Conservation (phyloP, 768 basidiomycete species). For the Termitomyces sp. region DNA sequence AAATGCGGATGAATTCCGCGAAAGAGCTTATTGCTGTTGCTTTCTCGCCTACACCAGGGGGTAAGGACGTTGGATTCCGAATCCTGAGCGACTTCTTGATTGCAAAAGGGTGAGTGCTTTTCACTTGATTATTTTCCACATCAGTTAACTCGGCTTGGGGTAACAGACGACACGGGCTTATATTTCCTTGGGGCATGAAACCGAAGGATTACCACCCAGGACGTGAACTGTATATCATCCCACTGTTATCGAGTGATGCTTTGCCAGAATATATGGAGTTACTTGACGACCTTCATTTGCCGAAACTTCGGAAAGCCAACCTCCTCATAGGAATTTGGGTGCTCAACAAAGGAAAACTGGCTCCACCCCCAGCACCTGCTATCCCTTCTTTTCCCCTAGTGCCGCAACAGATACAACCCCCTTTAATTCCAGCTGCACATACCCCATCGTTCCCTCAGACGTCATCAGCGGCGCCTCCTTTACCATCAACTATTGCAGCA, state of each 20-base stretch:
- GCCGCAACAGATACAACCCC: slow-evolving; percentile 9
- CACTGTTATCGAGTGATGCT: slow-evolving; percentile 55
- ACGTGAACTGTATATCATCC: slow-evolving; percentile 83
- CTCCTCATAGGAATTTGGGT: slow-evolving; percentile 82
- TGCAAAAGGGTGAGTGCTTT: slow-evolving; percentile 56
- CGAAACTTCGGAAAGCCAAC: slow-evolving; percentile 54
- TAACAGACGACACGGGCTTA: slow-evolving; percentile 74
- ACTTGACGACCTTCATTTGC: slow-evolving; percentile 68
- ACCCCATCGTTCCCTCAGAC: slow-evolving; percentile 16
- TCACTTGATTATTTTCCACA: neutral
- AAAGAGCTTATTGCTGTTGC: slow-evolving; percentile 80
- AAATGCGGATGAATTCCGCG: slow-evolving; percentile 67
- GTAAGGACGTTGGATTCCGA: slow-evolving; percentile 47
- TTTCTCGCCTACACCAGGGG: slow-evolving; percentile 48
- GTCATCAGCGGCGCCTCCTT: slow-evolving; percentile 16
- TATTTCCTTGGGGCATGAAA: slow-evolving; percentile 79
- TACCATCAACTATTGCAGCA: slow-evolving; percentile 51
- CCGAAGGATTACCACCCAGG: slow-evolving; percentile 73
- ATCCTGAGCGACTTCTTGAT: slow-evolving; percentile 62
- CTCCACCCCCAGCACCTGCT: slow-evolving; percentile 22
- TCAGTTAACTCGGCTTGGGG: slow-evolving; percentile 9
- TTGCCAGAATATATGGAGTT: slow-evolving; percentile 85
- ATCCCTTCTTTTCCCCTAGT: slow-evolving; percentile 14
- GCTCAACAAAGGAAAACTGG: slow-evolving; percentile 75
- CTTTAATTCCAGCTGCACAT: slow-evolving; percentile 12